Conservation (phyloP, 495 filamentous ascomycete species). For the Sordaria brevicollis region DNA sequence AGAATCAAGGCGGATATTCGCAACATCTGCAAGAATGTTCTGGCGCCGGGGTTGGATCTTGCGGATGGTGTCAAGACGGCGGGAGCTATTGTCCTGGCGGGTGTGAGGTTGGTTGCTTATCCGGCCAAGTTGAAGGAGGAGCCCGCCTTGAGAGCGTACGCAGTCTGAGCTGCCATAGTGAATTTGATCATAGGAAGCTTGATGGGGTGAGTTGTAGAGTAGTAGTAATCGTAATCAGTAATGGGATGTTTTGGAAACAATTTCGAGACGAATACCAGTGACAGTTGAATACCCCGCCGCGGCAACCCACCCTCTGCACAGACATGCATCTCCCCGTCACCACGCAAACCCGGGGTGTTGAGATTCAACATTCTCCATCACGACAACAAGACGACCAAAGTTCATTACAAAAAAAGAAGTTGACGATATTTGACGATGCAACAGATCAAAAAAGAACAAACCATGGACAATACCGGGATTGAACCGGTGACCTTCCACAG, state of each 20-base stretch:
- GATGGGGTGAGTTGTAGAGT: neutral
- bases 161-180: neutral
- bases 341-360: neutral
- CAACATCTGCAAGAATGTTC: neutral
- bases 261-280: neutral
- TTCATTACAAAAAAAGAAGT: neutral
- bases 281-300: neutral
- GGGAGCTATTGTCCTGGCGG: neutral
- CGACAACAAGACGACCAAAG: too few relatives aligned
- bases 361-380: neutral
- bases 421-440: neutral
- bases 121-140: neutral
- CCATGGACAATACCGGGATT: neutral
- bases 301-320: neutral
- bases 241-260: neutral
- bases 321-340: neutral
- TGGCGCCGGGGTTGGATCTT: neutral
- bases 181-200: too few relatives aligned
- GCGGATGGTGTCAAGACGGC: neutral
- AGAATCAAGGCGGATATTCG: neutral
- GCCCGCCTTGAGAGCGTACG: neutral
- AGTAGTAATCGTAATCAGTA: neutral
- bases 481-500: neutral
- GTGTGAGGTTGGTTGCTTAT: neutral
- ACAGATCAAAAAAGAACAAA: neutral